Percentiles rank a stretch among this genome's conserved stretches.
Evolutionary conservation across 83 land plant genomes (phyloP).

Genomic region (Thuja plicata): DNA sequence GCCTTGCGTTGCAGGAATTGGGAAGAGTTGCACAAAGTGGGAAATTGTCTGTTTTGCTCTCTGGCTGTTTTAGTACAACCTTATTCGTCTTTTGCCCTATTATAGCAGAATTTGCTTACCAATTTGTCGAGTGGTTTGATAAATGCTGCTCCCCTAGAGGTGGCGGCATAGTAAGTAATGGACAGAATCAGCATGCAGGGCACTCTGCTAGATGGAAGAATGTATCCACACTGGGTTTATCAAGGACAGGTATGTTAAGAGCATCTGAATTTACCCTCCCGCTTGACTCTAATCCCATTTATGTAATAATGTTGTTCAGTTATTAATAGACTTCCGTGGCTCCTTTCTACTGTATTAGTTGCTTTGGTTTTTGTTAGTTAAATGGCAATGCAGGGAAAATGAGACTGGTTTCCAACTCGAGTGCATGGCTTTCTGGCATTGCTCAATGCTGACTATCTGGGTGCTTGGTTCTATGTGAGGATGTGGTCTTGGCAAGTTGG

Average conservation of each 20-base stretch:
- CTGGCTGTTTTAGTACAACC: background rate
- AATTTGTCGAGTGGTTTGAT: background rate
- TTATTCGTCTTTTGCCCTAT: background rate
- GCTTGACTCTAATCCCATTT: background rate
- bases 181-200: background rate
- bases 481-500: background rate
- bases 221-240: background rate
- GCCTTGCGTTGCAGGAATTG: background rate
- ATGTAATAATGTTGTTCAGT: background rate
- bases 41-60: slow-evolving; percentile 8
- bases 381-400: background rate
- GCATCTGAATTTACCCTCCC: background rate
- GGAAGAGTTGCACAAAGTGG: background rate
- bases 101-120: background rate
- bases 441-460: background rate
- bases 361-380: background rate
- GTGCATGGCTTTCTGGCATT: background rate
- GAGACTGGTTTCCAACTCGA: background rate
- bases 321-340: background rate
- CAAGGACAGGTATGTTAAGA: slow-evolving; percentile 11
- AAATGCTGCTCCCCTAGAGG: slow-evolving; percentile 1
- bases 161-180: background rate
- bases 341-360: background rate
- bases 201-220: background rate
- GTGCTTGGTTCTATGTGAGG: background rate